Evolutionary conservation across 768 basidiomycete genomes (phyloP).

Genomic region (Tylopilus balloui): DNA sequence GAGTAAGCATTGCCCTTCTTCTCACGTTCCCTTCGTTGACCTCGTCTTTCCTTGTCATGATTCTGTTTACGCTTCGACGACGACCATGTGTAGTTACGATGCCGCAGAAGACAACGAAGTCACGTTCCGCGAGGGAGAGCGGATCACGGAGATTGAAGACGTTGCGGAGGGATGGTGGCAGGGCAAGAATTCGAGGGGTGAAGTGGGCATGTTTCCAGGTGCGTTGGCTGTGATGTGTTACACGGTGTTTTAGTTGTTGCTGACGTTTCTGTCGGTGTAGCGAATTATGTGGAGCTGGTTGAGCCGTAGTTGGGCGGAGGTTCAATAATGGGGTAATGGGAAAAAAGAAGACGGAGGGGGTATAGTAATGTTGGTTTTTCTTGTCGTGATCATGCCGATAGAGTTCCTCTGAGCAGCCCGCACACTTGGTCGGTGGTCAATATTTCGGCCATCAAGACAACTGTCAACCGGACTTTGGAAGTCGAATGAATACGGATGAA

Average conservation of each 20-base stretch:
- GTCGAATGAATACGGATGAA: too few relatives aligned
- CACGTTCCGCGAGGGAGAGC: slow-evolving; percentile 78
- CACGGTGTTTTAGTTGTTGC: not conserved
- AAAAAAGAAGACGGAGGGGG: not conserved
- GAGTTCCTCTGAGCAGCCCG: too few relatives aligned
- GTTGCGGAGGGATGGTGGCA: slow-evolving; percentile 90
- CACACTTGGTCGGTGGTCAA: too few relatives aligned
- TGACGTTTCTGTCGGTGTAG: slow-evolving; percentile 3
- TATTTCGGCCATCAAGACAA: too few relatives aligned
- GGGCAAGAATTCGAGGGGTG: slow-evolving; percentile 53
- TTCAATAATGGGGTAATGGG: not conserved
- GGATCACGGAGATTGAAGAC: slow-evolving; percentile 73
- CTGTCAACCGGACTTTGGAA: too few relatives aligned
- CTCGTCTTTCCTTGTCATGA: not conserved
- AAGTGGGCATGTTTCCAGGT: slow-evolving; percentile 76
- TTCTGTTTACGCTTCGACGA: not conserved
- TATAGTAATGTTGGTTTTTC: not conserved
- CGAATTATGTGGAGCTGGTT: slow-evolving; percentile 18
- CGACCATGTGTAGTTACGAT: slow-evolving; percentile 56
- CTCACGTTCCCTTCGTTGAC: not conserved
- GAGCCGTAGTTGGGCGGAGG: slow-evolving; percentile 1
- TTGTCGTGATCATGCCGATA: too few relatives aligned
- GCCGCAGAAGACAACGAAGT: slow-evolving; percentile 91
- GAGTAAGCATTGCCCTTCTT: slow-evolving; percentile 44
- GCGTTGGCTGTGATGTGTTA: not conserved